Percentiles rank a stretch among this genome's conserved stretches.
These are phyloP conservation scores for Neoscytalidium dimidiatum DNA, from an alignment of 2,329 filamentous ascomycete species.

Conservation along the genomic window DNA sequence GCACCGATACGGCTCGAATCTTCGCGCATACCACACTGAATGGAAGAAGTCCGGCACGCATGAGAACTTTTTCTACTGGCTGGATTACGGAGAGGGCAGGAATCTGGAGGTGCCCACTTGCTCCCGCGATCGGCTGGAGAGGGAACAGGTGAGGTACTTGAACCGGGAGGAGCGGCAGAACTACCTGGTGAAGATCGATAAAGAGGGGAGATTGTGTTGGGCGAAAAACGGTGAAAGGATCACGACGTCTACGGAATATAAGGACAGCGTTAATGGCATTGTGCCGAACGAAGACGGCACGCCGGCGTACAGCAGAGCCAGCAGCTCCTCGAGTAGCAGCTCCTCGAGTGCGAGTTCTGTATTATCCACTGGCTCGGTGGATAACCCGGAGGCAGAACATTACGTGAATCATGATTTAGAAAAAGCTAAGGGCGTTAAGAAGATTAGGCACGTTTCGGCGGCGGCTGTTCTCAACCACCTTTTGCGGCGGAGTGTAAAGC, in stretches of 20 bases:
- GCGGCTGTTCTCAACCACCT: constrained; percentile 77
- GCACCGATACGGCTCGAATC: constrained; percentile 82
- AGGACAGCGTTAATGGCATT: constrained; percentile 72
- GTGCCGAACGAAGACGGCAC: constrained; percentile 46
- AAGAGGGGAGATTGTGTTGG: constrained; percentile 78
- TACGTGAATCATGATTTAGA: constrained; percentile 67
- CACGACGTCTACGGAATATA: constrained; percentile 73
- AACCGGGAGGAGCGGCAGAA: constrained; percentile 77
- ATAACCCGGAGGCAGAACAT: constrained; percentile 62
- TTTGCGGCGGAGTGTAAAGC: constrained; percentile 74
- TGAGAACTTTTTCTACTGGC: constrained; percentile 94
- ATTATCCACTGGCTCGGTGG: constrained; percentile 45
- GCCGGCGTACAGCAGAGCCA: constrained; percentile 40
- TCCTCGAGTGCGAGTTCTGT: constrained; percentile 35
- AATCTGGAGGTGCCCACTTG: constrained; percentile 70
- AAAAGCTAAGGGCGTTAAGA: constrained; percentile 61
- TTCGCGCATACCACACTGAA: constrained; percentile 77
- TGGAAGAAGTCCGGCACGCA: constrained; percentile 78
- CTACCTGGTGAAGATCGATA: constrained; percentile 78
- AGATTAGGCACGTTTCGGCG: constrained; percentile 67
- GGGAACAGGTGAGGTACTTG: constrained; percentile 80
- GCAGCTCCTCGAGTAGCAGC: constrained; percentile 22
- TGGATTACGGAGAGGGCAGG: constrained; percentile 78
- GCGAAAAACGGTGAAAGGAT: constrained; percentile 79
- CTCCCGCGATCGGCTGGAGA: constrained; percentile 72